phyloP scores from a whole-genome alignment of 257 asterid species.

The Forsythia suspensa region DNA sequence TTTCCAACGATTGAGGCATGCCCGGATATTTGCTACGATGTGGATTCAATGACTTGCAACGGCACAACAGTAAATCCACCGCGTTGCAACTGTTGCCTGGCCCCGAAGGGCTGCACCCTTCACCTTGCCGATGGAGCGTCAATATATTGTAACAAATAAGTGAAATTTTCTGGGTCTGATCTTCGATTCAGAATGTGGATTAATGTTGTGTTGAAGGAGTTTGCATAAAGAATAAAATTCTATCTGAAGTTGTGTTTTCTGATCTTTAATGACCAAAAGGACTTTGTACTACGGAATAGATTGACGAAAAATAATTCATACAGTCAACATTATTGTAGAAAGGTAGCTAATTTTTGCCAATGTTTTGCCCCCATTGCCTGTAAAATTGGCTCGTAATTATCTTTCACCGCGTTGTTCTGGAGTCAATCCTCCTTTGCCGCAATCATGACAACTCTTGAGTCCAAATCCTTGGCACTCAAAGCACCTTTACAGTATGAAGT shows the following conservation, averaged over 20 bases:
- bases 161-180: not conserved
- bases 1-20: not conserved
- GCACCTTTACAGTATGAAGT: conserved; percentile 47
- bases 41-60: conserved; percentile 5
- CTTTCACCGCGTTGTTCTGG: conserved; percentile 94
- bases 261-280: not conserved
- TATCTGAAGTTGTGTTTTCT: not conserved
- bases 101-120: conserved; percentile 30
- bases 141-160: conserved; percentile 4
- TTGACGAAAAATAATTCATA: not conserved
- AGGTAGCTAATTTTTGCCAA: not conserved
- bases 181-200: no score
- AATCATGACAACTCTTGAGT: conserved; percentile 72
- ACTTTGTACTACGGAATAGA: not conserved
- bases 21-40: not conserved
- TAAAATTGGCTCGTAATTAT: conserved; percentile 24
- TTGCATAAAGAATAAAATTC: not conserved
- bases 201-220: no score
- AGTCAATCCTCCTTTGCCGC: conserved; percentile 83
- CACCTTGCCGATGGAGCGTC: conserved; percentile 26
- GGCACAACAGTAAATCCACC: not conserved
- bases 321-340: not conserved
- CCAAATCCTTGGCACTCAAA: conserved; percentile 94
- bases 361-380: not conserved
- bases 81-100: conserved; percentile 28